Evolutionary conservation across 2,329 filamentous ascomycete species (phyloP).

Genomic region (Trichoderma sp.): DNA sequence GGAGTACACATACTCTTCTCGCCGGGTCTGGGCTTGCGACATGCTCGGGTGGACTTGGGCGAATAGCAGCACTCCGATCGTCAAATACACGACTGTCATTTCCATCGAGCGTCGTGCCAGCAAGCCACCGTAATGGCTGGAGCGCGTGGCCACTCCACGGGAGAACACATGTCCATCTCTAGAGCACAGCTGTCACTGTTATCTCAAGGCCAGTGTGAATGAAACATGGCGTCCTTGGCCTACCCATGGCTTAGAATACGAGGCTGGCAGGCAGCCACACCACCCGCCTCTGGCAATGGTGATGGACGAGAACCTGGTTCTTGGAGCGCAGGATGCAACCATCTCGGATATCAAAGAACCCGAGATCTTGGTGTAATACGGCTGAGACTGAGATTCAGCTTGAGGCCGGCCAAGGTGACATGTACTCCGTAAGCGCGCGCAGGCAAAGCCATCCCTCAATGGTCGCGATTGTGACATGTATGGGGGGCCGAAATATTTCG

Average conservation of each 20-base stretch:
- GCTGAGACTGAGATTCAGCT: neutral
- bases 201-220: neutral
- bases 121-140: neutral
- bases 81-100: neutral
- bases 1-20: neutral
- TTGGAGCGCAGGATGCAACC: neutral
- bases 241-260: neutral
- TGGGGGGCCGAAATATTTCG: neutral
- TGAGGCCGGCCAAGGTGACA: neutral
- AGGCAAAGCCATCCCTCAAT: neutral
- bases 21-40: neutral
- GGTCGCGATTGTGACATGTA: neutral
- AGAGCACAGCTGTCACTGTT: neutral
- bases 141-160: neutral
- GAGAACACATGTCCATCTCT: neutral
- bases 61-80: neutral
- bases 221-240: neutral
- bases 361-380: neutral
- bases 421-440: neutral
- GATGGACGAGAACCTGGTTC: neutral
- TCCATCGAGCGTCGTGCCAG: neutral
- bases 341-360: neutral
- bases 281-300: neutral
- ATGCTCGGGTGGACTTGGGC: neutral
- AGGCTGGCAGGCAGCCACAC: neutral